Percentiles rank a stretch among this genome's conserved stretches.
Conservation (phyloP, 306 rosid species). For the Senna siamea region DNA sequence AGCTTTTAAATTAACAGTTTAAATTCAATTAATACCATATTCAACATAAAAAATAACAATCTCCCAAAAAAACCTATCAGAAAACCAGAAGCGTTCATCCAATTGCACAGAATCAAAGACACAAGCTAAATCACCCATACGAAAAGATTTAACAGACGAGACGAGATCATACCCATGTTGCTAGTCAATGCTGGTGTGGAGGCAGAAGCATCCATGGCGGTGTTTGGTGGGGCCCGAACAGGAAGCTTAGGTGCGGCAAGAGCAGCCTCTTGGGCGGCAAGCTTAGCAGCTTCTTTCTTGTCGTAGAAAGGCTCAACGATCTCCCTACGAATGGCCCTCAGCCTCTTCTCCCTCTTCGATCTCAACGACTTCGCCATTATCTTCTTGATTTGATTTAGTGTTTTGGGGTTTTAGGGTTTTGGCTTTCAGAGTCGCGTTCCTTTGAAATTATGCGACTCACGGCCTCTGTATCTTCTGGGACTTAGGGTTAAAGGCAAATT, state of each 20-base stretch:
- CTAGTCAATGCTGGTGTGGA: conserved; percentile 24
- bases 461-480: no score
- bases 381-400: not conserved
- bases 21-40: no score
- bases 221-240: conserved; percentile 42
- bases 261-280: conserved; percentile 88
- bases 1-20: no score
- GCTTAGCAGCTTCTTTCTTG: conserved; percentile 84
- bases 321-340: conserved; percentile 87
- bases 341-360: conserved; percentile 89
- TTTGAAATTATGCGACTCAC: no score
- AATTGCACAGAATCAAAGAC: no score
- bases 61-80: no score
- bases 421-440: not conserved
- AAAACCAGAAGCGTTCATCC: not conserved
- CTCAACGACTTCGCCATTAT: conserved; percentile 90
- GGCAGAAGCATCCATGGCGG: conserved; percentile 59
- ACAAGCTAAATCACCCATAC: no score
- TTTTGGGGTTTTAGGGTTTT: conserved; percentile 3
- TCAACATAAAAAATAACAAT: no score
- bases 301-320: conserved; percentile 84
- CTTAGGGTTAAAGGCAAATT: no score
- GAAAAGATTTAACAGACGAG: no score
- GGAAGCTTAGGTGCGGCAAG: conserved; percentile 91
- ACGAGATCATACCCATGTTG: conserved; percentile 50